These are phyloP conservation scores for Talaromyces atroroseus DNA, from an alignment of 2,329 filamentous ascomycete species.

Conservation along the genomic window DNA sequence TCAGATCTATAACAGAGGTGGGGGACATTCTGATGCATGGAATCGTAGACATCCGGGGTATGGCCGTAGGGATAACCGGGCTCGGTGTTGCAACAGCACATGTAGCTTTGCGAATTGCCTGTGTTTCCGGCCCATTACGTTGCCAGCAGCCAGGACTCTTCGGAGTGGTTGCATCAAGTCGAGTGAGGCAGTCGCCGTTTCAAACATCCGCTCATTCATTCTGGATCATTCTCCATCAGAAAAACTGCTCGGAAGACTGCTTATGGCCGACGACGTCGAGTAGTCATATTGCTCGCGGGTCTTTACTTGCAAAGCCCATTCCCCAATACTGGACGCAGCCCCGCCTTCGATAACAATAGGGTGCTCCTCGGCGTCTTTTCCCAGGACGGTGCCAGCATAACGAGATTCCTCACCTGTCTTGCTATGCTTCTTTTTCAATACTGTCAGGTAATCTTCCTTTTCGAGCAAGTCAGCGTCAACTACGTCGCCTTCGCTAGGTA, in stretches of 20 bases:
- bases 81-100: no score
- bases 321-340: constrained; percentile 55
- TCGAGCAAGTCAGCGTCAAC: constrained; percentile 49
- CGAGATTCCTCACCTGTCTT: constrained; percentile 82
- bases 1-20: no score
- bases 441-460: constrained; percentile 65
- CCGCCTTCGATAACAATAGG: constrained; percentile 76
- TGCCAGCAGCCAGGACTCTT: neutral
- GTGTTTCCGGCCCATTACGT: no score
- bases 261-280: constrained; percentile 34
- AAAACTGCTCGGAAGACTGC: constrained; percentile 36
- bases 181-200: constrained; percentile 20
- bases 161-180: neutral
- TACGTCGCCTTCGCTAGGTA: constrained; percentile 51
- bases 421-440: constrained; percentile 86
- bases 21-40: no score
- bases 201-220: constrained; percentile 12
- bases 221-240: constrained; percentile 33
- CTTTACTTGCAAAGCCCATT: constrained; percentile 51
- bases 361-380: constrained; percentile 64
- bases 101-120: no score
- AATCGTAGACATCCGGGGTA: no score
- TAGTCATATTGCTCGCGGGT: constrained; percentile 27
- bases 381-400: constrained; percentile 78
- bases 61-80: no score